Conservation (phyloP, 2,329 filamentous ascomycete species). For the Venturia effusa region DNA sequence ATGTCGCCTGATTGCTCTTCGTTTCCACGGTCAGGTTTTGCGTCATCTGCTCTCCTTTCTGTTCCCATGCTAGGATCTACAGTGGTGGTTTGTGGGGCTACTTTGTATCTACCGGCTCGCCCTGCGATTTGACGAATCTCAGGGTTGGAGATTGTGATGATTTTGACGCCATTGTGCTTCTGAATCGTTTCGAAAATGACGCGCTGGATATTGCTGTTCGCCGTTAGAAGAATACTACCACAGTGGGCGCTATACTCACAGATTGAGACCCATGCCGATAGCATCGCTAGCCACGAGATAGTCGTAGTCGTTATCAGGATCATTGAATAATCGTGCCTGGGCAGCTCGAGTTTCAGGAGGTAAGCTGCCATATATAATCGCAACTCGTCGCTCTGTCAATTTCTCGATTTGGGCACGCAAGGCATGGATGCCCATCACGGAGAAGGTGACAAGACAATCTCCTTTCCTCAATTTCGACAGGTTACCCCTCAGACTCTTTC, state of each 20-base stretch:
- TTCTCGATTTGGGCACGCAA: constrained; percentile 70
- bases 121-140: constrained; percentile 94
- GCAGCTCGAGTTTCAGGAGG: constrained; percentile 87
- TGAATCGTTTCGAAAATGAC: constrained; percentile 71
- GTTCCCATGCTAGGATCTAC: constrained; percentile 7
- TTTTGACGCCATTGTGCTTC: constrained; percentile 57
- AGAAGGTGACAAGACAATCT: constrained; percentile 83
- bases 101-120: constrained; percentile 76
- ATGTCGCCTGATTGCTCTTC: neutral
- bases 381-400: constrained; percentile 66
- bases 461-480: constrained; percentile 67
- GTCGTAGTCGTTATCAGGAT: constrained; percentile 91
- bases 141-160: constrained; percentile 52
- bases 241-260: constrained; percentile 42
- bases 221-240: neutral
- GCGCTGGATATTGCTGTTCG: constrained; percentile 62
- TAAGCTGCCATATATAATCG: constrained; percentile 84
- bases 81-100: constrained; percentile 47
- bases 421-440: constrained; percentile 67
- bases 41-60: constrained; percentile 18
- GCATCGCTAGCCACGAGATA: constrained; percentile 89
- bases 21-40: neutral
- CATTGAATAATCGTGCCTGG: constrained; percentile 88
- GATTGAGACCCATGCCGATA: constrained; percentile 92
- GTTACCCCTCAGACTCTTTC: constrained; percentile 50